Evolutionary conservation across 23 red algal species (phyloP).

Genomic region (Chondrus crispus): DNA sequence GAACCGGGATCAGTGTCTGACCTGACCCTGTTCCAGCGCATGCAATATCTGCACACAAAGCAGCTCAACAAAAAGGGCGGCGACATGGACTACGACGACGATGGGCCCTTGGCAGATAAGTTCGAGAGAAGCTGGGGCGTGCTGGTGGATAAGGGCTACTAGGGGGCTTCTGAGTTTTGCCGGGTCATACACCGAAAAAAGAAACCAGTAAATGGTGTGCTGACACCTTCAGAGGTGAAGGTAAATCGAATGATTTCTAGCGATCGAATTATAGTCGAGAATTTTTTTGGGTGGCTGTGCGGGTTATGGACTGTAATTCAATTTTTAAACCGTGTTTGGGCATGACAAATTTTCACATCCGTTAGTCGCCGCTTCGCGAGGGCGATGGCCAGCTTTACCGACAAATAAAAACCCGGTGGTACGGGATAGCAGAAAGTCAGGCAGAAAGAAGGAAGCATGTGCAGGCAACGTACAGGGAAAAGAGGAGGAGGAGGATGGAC

Average conservation of each 20-base stretch:
- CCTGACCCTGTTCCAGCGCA: no score
- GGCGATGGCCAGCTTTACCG: not conserved
- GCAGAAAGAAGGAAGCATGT: not conserved
- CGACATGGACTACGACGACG: no score
- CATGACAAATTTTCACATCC: constrained; percentile 1
- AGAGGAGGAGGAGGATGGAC: not conserved
- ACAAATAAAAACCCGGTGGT: not conserved
- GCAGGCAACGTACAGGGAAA: not conserved
- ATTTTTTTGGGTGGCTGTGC: not conserved
- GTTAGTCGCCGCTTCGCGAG: not conserved
- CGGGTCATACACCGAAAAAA: not conserved
- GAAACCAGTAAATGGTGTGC: not conserved
- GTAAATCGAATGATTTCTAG: not conserved
- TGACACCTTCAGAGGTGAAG: not conserved
- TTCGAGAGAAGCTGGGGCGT: no score
- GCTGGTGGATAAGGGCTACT: constrained; percentile 5
- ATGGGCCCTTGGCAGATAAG: no score
- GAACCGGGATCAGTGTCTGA: no score
- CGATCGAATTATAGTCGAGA: not conserved
- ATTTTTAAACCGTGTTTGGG: not conserved
- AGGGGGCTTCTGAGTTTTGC: not conserved
- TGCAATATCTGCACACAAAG: no score
- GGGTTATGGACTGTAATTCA: not conserved
- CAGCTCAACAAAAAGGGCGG: no score
- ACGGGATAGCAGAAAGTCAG: not conserved